Base-by-base conservation (phyloP, 164 flowering plant species). In the Macadamia tetraphylla region DNA sequence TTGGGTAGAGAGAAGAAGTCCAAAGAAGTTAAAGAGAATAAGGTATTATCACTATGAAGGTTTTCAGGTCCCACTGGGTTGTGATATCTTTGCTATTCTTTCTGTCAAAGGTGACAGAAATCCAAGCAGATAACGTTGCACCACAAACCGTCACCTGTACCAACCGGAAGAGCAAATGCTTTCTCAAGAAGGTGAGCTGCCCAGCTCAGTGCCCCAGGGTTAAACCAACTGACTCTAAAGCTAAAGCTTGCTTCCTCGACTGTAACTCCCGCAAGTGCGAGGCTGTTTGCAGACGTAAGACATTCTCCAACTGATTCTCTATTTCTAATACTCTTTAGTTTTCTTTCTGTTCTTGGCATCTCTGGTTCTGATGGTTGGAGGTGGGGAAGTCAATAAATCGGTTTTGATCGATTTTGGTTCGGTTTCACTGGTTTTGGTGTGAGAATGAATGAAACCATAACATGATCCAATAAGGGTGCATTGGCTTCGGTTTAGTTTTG, bases 221-320 rank as follows among this genome's bases (percentile, higher is more conserved):
- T 42, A 44, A 67, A n/a, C 82, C 84, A 3, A 40, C 13, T 6
- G 66, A 74, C 48, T 70, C 77, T 0, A 76, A 67, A 29, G 71
- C 77, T 46, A 81, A 76, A 67, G 81, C 66, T 53, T 81, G 81
- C 73, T 74, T 23, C 51, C 48, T 78, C 31, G 78, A 81, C 35
- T 81, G 84, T 44, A 29, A 61, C 63, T 74, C 81, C 12, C 81
- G 80, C n/a, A 76, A 46, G 42, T 78, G 84, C 51, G 77, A 78
- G 53, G 78, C 75, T 52, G 63, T 64, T 56, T 81, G 84, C 81
- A 76, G 71, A 74, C 70, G 84, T 81, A 70, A 70, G 84, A 9
- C 10, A 17, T 63, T 13, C 42, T 42, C 42, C 30, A 17, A 40
- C 30, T 3, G 43, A 18, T 58, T 53, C 56, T 49, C 53, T 32